Evolutionary conservation across 768 basidiomycete species (phyloP).

Genomic region (Rhodocollybia butyracea): DNA sequence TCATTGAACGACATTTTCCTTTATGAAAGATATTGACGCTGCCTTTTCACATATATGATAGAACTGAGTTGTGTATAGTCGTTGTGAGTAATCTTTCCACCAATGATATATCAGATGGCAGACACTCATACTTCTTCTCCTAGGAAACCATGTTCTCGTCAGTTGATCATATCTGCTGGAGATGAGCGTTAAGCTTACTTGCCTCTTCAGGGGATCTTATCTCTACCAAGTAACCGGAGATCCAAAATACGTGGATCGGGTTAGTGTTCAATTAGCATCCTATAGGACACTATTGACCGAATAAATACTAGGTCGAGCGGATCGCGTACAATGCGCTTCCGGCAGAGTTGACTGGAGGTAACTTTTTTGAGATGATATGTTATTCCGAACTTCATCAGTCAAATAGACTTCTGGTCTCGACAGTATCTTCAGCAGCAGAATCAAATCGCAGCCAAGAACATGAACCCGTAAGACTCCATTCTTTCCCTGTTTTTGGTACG

Average conservation of each 20-base stretch:
- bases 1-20: background rate
- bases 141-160: slow-evolving; percentile 63
- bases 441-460: slow-evolving; percentile 53
- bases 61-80: slow-evolving; percentile 53
- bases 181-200: background rate
- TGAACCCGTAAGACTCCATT: slow-evolving; percentile 35
- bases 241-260: slow-evolving; percentile 46
- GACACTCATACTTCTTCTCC: background rate
- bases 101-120: background rate
- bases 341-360: slow-evolving; percentile 44
- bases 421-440: slow-evolving; percentile 61
- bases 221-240: slow-evolving; percentile 56
- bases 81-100: slow-evolving; percentile 32
- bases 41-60: slow-evolving; percentile 14
- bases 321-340: slow-evolving; percentile 52
- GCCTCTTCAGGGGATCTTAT: slow-evolving; percentile 41
- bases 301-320: slow-evolving; percentile 32
- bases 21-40: too few species aligned
- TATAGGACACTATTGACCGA: background rate
- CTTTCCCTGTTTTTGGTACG: background rate
- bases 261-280: slow-evolving; percentile 11
- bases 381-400: too few species aligned
- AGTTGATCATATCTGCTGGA: slow-evolving; percentile 14
- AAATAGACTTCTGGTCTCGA: slow-evolving; percentile 57
- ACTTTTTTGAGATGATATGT: too few species aligned